Base-by-base conservation (phyloP, 2,329 filamentous ascomycete genomes). In the Alternaria sp. region DNA sequence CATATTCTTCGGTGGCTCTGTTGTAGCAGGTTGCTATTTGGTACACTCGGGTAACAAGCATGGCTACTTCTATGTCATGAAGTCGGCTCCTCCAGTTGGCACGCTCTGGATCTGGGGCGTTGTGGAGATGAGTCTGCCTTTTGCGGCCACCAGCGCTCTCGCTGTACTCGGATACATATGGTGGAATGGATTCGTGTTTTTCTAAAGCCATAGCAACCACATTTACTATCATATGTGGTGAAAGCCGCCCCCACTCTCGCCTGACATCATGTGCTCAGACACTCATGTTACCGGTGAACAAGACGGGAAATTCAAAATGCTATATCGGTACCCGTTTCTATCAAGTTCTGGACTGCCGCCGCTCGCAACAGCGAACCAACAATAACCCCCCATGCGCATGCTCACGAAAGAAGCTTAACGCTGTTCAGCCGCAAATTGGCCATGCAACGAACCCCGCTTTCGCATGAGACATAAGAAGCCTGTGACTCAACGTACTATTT, bases 21-120 rank as follows among this genome's bases (percentile, higher is more conserved):
- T 89, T 7, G 75, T 72, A 9, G 81, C 86, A 0, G 95, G 95
- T 1, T 91, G 88, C 78, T 93, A 92, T 76, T 81, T 97, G 62
- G 88, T 98, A 48, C 83, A 91, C 66, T 87, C 93, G 52, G 92
- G 90, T 26, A 98, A 97, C 71, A 84, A 82, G 29, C 86, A 88
- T 65, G 87, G 89, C 4, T 98, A 97, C 71, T 87, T 96, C 67
- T 90, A 90, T 6, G 88, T 96, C 21, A 93, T 98, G 92, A 96
- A 97, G 80, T 88, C 87, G 63, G 90, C 93, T 0, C 95, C 95
- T n/a, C 88, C 93, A 5, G 77, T 97, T 13, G 95, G 92, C 0
- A 94, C 91, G 39, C 77, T 98, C 17, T 98, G 94, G 93, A 85
- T 98, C 4, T 98, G 94, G 93, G 88, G 90, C 31, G 89, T 98